phyloP scores from a whole-genome alignment of 371 early-diverging fungal species.

The Rhizopus arrhizus region DNA sequence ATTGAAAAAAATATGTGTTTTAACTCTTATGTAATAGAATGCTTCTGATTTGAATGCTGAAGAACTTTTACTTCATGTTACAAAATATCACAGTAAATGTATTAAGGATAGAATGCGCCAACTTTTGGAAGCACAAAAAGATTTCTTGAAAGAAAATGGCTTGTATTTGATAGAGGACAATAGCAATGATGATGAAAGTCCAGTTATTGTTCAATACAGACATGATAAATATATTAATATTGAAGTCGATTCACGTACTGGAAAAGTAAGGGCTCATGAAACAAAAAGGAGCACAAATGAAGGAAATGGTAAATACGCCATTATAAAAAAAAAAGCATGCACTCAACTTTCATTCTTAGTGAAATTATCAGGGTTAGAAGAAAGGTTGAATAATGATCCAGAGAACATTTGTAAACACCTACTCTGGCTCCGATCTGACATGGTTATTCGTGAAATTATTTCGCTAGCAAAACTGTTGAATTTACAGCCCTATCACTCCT shows the following conservation, averaged over 20 bases:
- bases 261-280: slow-evolving; percentile 56
- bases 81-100: slow-evolving; percentile 51
- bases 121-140: slow-evolving; percentile 37
- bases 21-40: slow-evolving; percentile 29
- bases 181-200: slow-evolving; percentile 7
- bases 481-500: slow-evolving; percentile 46
- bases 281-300: slow-evolving; percentile 53
- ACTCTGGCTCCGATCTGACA: slow-evolving; percentile 52
- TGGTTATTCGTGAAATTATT: slow-evolving; percentile 51
- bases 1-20: background rate
- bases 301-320: slow-evolving; percentile 50
- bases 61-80: slow-evolving; percentile 51
- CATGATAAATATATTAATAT: slow-evolving; percentile 60
- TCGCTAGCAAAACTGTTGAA: slow-evolving; percentile 53
- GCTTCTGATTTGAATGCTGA: slow-evolving; percentile 56
- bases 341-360: slow-evolving; percentile 18
- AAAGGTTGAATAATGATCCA: slow-evolving; percentile 47
- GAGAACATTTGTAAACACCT: slow-evolving; percentile 42
- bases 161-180: slow-evolving; percentile 27
- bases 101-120: slow-evolving; percentile 54
- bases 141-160: slow-evolving; percentile 40
- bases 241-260: slow-evolving; percentile 57
- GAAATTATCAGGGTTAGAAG: slow-evolving; percentile 46
- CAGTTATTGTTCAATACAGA: slow-evolving; percentile 54
- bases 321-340: background rate